These are phyloP conservation scores for Arctostaphylos glauca DNA, from an alignment of 148 eudicot species.

Conservation along the genomic window DNA sequence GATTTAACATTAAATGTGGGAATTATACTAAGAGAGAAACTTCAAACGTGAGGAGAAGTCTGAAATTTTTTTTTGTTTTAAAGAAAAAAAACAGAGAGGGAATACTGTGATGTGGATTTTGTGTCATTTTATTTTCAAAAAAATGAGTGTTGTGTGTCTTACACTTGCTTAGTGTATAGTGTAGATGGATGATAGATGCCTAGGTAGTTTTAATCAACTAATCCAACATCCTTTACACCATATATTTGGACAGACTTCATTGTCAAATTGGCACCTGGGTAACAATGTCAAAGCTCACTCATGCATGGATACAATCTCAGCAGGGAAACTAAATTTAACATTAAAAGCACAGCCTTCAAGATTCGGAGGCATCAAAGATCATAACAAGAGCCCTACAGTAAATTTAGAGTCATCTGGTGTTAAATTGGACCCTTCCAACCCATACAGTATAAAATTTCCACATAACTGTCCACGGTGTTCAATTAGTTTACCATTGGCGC, in stretches of 20 bases:
- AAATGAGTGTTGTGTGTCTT: too few relatives aligned
- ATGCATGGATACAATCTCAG: not conserved
- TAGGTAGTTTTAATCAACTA: not conserved
- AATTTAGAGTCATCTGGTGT: not conserved
- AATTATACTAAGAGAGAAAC: too few relatives aligned
- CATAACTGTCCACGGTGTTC: not conserved
- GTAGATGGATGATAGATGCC: not conserved
- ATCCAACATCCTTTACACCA: not conserved
- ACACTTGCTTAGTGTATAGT: too few relatives aligned
- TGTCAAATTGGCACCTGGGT: not conserved
- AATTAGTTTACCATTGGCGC: not conserved
- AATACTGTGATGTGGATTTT: too few relatives aligned
- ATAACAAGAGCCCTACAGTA: slow-evolving; percentile 5
- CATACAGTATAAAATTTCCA: not conserved
- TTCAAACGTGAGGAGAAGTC: too few relatives aligned
- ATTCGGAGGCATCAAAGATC: slow-evolving; percentile 10
- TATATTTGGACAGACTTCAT: not conserved
- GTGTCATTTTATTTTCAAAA: too few relatives aligned
- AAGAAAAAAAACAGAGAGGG: too few relatives aligned
- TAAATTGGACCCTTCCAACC: not conserved
- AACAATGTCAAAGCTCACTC: not conserved
- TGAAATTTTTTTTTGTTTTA: too few relatives aligned
- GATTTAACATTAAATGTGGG: too few relatives aligned
- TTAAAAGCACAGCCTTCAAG: not conserved
- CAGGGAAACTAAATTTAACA: not conserved